phyloP scores from a whole-genome alignment of 495 filamentous ascomycete genomes.

The Bathelium albidoporum region DNA sequence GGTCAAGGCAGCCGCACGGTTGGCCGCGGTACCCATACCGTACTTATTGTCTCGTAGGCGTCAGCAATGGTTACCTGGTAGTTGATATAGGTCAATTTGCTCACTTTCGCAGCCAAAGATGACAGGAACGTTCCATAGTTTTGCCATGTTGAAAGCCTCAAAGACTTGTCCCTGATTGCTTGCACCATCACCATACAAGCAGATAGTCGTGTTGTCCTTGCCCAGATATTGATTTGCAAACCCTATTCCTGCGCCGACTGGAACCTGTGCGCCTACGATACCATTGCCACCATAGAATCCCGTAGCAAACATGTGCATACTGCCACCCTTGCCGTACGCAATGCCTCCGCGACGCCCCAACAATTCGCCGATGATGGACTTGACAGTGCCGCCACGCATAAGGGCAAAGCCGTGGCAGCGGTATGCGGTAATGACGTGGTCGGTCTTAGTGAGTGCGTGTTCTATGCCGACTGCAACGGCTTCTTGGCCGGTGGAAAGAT shows the following conservation, averaged over 20 bases:
- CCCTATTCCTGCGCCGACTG: slow-evolving; percentile 90
- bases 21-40: slow-evolving; percentile 96
- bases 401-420: slow-evolving; percentile 96
- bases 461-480: slow-evolving; percentile 95
- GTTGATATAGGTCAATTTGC: neutral
- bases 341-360: slow-evolving; percentile 92
- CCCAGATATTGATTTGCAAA: slow-evolving; percentile 93
- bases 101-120: slow-evolving; percentile 97
- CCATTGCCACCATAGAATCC: slow-evolving; percentile 98
- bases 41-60: slow-evolving; percentile 86
- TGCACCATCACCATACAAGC: slow-evolving; percentile 94
- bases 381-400: slow-evolving; percentile 88
- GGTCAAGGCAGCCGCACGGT: slow-evolving; percentile 84
- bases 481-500: slow-evolving; percentile 95
- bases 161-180: slow-evolving; percentile 99
- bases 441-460: slow-evolving; percentile 79
- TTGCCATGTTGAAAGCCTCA: slow-evolving; percentile 99
- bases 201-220: slow-evolving; percentile 72
- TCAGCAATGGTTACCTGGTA: slow-evolving; percentile 10
- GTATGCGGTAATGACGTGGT: slow-evolving; percentile 96
- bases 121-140: slow-evolving; percentile 92
- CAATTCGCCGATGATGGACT: slow-evolving; percentile 92
- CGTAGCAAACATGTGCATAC: slow-evolving; percentile 99
- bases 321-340: slow-evolving; percentile 95
- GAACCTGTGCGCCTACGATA: slow-evolving; percentile 97